Evolutionary conservation across 495 filamentous ascomycete species (phyloP).

Genomic region (Penicillium robsamsonii): DNA sequence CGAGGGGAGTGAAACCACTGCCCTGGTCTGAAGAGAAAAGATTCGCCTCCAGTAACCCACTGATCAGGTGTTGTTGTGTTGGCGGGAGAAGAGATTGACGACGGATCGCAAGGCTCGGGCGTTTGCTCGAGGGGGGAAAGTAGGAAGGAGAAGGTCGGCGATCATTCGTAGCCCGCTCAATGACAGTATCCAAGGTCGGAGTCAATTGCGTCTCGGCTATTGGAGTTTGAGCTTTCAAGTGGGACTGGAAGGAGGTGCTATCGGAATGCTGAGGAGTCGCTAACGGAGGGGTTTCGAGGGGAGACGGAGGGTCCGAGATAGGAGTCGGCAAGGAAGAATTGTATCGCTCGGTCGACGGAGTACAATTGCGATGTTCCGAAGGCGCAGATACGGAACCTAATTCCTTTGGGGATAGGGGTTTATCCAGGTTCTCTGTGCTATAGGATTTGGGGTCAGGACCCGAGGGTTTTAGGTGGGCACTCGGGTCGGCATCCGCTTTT

Average conservation of each 20-base stretch:
- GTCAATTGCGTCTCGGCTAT: constrained; percentile 30
- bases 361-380: constrained; percentile 13
- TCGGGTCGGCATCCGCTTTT: constrained; percentile 33
- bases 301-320: constrained; percentile 20
- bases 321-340: constrained; percentile 24
- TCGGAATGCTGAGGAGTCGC: constrained; percentile 30
- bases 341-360: constrained; percentile 19
- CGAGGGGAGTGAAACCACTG: constrained; percentile 20
- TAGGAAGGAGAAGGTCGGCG: constrained; percentile 20
- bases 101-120: constrained; percentile 44
- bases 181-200: constrained; percentile 34
- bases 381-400: constrained; percentile 9
- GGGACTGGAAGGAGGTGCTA: constrained; percentile 21
- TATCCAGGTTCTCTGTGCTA: constrained; percentile 14
- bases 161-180: constrained; percentile 25
- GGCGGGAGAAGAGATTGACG: constrained; percentile 52
- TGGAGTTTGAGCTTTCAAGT: constrained; percentile 15
- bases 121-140: constrained; percentile 29
- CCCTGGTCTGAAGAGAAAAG: constrained; percentile 26
- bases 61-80: constrained; percentile 47
- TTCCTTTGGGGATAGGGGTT: constrained; percentile 9
- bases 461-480: constrained; percentile 28
- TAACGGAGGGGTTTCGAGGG: constrained; percentile 21
- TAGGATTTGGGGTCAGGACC: constrained; percentile 25
- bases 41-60: constrained; percentile 36